Conservation (phyloP, 2,329 filamentous ascomycete species). For the Clarireedia hainanense region DNA sequence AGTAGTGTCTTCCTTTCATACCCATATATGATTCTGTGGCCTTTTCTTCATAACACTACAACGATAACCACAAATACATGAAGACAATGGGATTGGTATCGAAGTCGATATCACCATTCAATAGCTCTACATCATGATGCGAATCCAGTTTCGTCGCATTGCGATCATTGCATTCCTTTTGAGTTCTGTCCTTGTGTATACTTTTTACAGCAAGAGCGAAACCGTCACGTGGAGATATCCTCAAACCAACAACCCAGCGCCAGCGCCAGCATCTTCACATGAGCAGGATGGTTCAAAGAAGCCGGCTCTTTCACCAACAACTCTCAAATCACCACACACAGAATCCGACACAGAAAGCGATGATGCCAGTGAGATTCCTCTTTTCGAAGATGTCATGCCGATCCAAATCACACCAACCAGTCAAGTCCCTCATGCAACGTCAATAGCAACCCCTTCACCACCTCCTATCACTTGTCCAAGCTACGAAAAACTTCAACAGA, state of each 20-base stretch:
- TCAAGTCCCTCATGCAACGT: neutral
- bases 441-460: neutral
- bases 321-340: neutral
- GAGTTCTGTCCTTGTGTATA: neutral
- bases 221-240: neutral
- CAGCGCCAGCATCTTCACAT: neutral
- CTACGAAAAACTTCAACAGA: slow-evolving; percentile 18
- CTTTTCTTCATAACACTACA: neutral
- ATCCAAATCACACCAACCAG: too few relatives aligned
- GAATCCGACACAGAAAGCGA: neutral
- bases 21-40: neutral
- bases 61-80: neutral
- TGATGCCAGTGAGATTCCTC: too few relatives aligned
- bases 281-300: neutral
- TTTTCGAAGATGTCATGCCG: too few relatives aligned
- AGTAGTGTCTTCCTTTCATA: too few relatives aligned
- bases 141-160: neutral
- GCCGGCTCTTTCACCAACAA: neutral
- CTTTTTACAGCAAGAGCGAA: neutral
- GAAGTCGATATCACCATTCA: neutral
- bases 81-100: neutral
- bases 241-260: neutral
- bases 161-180: neutral
- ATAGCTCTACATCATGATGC: neutral
- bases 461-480: neutral